Conservation (phyloP, 1,284 basidiomycete species). For the Pseudozyma pruni region DNA sequence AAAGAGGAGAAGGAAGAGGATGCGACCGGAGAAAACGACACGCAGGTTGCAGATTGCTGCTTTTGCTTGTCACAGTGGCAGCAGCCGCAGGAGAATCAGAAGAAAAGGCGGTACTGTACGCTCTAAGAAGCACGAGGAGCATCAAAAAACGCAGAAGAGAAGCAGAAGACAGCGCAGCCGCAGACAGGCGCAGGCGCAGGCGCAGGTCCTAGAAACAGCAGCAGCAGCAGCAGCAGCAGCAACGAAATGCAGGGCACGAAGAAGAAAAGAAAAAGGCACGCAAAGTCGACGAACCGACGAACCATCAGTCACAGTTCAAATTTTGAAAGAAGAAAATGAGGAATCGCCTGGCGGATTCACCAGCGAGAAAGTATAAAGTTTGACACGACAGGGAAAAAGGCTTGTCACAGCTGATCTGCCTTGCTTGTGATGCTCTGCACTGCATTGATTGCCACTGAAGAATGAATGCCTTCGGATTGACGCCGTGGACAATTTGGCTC, state of each 20-base stretch:
- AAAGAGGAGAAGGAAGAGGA: too few species aligned
- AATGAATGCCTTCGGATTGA: too few species aligned
- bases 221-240: conserved; percentile 11
- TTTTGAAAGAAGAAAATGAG: neutral
- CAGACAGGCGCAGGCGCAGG: conserved; percentile 26
- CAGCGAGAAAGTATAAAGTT: conserved; percentile 5
- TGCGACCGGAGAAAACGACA: conserved; percentile 25
- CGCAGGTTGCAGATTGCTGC: conserved; percentile 44
- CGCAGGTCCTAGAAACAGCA: conserved; percentile 3
- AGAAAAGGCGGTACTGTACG: neutral
- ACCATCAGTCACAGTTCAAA: conserved; percentile 2
- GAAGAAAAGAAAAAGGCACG: conserved; percentile 6
- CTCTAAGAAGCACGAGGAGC: conserved; percentile 13
- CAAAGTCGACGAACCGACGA: neutral
- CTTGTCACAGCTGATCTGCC: neutral
- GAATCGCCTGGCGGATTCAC: conserved; percentile 3
- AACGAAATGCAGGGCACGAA: conserved; percentile 27
- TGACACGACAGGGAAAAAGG: conserved; percentile 4
- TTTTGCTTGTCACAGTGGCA: conserved; percentile 23
- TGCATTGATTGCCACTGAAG: too few species aligned
- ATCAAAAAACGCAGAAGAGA: conserved; percentile 2
- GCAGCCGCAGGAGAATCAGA: conserved; percentile 5
- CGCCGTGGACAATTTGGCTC: too few species aligned
- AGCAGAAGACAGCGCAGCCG: conserved; percentile 1
- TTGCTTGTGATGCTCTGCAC: too few species aligned